Base-by-base conservation (phyloP, 345 rosid genomes). In the Aquilaria yunnanensis region DNA sequence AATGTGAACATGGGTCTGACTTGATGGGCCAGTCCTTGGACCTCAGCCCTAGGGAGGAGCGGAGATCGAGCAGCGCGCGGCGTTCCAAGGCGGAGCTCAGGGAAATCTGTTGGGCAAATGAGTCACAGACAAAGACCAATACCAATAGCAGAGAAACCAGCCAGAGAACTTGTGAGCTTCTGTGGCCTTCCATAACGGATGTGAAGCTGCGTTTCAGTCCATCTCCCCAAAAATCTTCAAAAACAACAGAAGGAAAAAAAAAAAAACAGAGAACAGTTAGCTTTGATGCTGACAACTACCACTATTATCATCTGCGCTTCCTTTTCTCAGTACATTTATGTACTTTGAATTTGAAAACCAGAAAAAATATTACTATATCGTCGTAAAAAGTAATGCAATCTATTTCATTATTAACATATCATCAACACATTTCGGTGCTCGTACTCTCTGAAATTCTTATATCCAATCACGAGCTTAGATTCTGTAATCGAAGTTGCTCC, bases 1-100 rank as follows among this genome's bases (percentile, higher is more conserved):
- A 87, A 43, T 32, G 53, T 32, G 34, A 33, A 70, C 94, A 87
- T 4, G 88, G 94, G 61, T 80, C 69, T 11, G 61, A 61, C 74
- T 76, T 82, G 32, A 61, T 63, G 10, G 94, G 94, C 94, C 94
- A 87, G 54, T 84, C 82, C 56, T 51, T 74, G 54, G 79, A 62
- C 61, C 84, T 74, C 49, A 87, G 67, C 47, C 94, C 94, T 59
- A 87, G 70, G 32, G 88, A 75, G 6, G 88, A 82, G 63, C 94
- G 81, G 66, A 87, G 90, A 32, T 68, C 67, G 56, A 79, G 82
- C 75, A 87, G 67, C 66, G 94, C 83, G 2, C 56, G 31, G 51
- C 79, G 68, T 66, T 87, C 86, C 32, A 47, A 2, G 55, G 61
- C 13, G 37, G 81, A 77, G 61, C 60, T 74, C 53, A 69, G 59